Base-by-base conservation (phyloP, 345 rosid genomes). In the Sonneratia alba region DNA sequence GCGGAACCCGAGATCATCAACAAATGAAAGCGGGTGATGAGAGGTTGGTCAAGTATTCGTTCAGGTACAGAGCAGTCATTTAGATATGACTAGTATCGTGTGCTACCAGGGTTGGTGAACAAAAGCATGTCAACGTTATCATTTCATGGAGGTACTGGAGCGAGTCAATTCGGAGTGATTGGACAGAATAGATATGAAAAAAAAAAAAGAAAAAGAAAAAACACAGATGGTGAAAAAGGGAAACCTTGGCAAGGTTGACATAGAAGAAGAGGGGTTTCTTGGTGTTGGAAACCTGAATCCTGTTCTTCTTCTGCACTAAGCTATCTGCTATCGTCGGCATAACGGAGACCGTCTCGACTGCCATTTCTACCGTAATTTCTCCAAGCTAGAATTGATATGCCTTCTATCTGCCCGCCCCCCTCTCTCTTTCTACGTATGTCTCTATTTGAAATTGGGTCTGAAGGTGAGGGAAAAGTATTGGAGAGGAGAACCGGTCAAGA, bases 261-360 rank as follows among this genome's bases (percentile, higher is more conserved):
- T 75, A 75, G 70, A 75, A 75, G 24, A 75, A 75, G 56, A 76
- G 75, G 21, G 79, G 79, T 22, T 76, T 76, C 72, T 76, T 76
- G 62, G 79, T 76, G 67, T 76, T 76, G 55, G 79, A 76, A 32
- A 76, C 79, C 38, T 73, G 76, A 55, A 73, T 77, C 72, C 77
- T 73, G 36, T 77, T 77, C 77, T 73, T 77, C 74, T 73, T 77
- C 0, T 73, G 76, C 64, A 49, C 56, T 14, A 56, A 27, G 27
- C 22, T 68, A 40, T 72, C 76, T 11, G 56, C 45, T 7, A n/a
- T 71, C 45, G 45, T 6, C 6, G 43, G 36, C 24, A 24, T 0
- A 3, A 55, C 22, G 2, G 65, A 45, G 0, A 74, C 9, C 11
- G 57, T 68, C 7, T 74, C 38, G 0, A 68, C 72, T 2, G 73